A percentile compares a stretch with the other conserved stretches of the same genome.
phyloP scores from a whole-genome alignment of 2,329 filamentous ascomycete genomes.

The Polytolypa hystricis region DNA sequence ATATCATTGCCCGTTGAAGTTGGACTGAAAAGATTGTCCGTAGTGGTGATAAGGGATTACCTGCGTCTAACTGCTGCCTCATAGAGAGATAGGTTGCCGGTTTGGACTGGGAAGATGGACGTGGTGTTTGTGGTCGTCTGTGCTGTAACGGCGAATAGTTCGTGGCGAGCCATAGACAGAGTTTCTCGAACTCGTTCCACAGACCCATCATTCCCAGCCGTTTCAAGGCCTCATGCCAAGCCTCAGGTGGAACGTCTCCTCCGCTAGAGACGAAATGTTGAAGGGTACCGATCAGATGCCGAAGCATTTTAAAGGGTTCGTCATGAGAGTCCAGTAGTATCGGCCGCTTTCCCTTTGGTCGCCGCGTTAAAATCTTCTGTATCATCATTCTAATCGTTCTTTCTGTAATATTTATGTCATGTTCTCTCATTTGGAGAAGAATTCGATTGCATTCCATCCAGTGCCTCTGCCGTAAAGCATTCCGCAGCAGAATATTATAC shows the following conservation, averaged over 20 bases:
- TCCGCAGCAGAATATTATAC: slow-evolving; percentile 30
- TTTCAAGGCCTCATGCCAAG: slow-evolving; percentile 50
- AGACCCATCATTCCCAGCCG: slow-evolving; percentile 47
- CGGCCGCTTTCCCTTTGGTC: slow-evolving; percentile 18
- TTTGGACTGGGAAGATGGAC: neutral
- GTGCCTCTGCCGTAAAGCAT: slow-evolving; percentile 25
- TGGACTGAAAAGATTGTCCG: slow-evolving; percentile 31
- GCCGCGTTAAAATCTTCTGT: slow-evolving; percentile 22
- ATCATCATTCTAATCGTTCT: slow-evolving; percentile 37
- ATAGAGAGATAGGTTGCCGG: neutral
- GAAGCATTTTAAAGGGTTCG: slow-evolving; percentile 26
- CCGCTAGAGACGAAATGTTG: slow-evolving; percentile 38
- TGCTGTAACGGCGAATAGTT: slow-evolving; percentile 23
- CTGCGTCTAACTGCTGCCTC: slow-evolving; percentile 4
- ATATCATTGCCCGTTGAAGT: slow-evolving; percentile 38
- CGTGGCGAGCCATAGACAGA: slow-evolving; percentile 42
- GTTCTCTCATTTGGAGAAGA: slow-evolving; percentile 41
- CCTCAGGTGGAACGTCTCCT: slow-evolving; percentile 28
- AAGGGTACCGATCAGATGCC: slow-evolving; percentile 37
- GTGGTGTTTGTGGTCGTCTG: too few relatives aligned
- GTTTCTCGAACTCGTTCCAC: slow-evolving; percentile 40
- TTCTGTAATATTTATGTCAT: slow-evolving; percentile 31
- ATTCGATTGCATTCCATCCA: slow-evolving; percentile 20
- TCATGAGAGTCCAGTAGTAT: slow-evolving; percentile 10
- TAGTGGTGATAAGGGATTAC: slow-evolving; percentile 17